Base-by-base conservation (phyloP, 208 protist species). In the Crithidia expoeki region DNA sequence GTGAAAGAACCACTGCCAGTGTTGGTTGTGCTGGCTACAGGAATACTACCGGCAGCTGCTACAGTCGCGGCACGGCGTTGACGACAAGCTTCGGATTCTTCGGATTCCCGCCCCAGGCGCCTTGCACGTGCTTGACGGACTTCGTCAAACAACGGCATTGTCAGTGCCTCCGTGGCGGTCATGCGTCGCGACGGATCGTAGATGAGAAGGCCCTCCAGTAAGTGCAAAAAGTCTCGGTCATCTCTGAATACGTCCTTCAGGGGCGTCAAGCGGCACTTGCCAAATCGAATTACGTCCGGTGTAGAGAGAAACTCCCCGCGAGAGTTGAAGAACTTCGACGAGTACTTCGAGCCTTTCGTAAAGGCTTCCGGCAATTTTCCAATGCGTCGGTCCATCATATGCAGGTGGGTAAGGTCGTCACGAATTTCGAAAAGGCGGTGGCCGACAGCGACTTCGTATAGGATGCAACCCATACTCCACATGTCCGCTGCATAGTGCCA, bases 401-500 rank as follows among this genome's bases (percentile, higher is more conserved):
- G 83, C 63, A 95, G 56, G 71, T 97, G 90, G 17, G 88, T 90
- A 21, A 84, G 68, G 79, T 97, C 88, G 51, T 95, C 86, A 25
- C 88, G 82, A 51, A 92, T 92, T 47, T 98, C 92, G 66, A 97
- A 98, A 17, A 98, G 76, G 21, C 96, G 88, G 46, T 85, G 70
- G n/a, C 96, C 96, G 2, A 81, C 83, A n/a, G 85, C 90, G 1
- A 98, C 82, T 76, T 98, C 96, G 53, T 94, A 95, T 12, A 98
- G 53, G 50, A 98, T 97, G 77, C 95, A 98, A 16, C 94, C 95
- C 0, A 98, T 51, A 56, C 85, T 94, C 95, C 96, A 98, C 51
- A 98, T 93, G 77, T 98, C 95, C n/a, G 96, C 95, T 21, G 90
- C 81, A 57, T 91, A 90, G 74, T 89, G 89, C 90, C 95, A 98